Conservation (phyloP, 2,329 filamentous ascomycete species). For the Metarhizium album region DNA sequence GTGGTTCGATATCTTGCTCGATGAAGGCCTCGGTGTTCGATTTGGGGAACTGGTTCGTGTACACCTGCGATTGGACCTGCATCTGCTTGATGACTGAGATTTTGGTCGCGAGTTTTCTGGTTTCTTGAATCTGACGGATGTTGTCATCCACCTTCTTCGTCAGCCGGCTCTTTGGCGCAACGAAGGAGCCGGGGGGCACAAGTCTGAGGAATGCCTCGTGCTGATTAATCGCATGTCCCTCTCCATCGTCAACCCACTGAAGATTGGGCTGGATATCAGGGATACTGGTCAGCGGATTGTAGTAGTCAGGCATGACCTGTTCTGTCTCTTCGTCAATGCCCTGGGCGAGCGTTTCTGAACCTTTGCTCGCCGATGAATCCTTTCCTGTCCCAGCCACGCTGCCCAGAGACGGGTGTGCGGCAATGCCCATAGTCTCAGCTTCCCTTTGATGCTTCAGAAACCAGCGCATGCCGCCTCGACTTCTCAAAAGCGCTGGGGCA, state of each 20-base stretch:
- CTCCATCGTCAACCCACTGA: slow-evolving; percentile 80
- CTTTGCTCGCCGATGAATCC: slow-evolving; percentile 30
- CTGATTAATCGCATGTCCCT: slow-evolving; percentile 82
- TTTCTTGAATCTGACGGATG: slow-evolving; percentile 92
- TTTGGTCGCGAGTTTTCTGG: slow-evolving; percentile 88
- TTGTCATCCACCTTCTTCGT: slow-evolving; percentile 79
- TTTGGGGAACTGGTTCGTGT: slow-evolving; percentile 96
- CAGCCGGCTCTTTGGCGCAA: slow-evolving; percentile 61
- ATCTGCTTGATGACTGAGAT: slow-evolving; percentile 98
- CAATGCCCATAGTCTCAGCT: slow-evolving; percentile 39
- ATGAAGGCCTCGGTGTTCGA: slow-evolving; percentile 84
- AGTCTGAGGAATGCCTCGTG: slow-evolving; percentile 75
- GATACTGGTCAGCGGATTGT: slow-evolving; percentile 75
- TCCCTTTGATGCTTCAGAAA: slow-evolving; percentile 73
- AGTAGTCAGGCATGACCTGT: slow-evolving; percentile 83
- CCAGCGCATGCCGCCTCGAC: slow-evolving; percentile 78
- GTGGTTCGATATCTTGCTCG: slow-evolving; percentile 77
- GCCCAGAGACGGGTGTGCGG: slow-evolving; percentile 28
- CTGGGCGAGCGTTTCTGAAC: slow-evolving; percentile 74
- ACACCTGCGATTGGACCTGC: slow-evolving; percentile 96
- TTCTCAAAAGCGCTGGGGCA: slow-evolving; percentile 76
- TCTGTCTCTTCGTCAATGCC: slow-evolving; percentile 89
- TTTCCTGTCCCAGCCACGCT: slow-evolving; percentile 28
- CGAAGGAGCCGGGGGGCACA: slow-evolving; percentile 65
- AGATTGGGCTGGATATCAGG: slow-evolving; percentile 72